Percentiles rank a stretch among this genome's conserved stretches.
Conservation (phyloP, 805 yeast species). For the Candida odintsovae region DNA sequence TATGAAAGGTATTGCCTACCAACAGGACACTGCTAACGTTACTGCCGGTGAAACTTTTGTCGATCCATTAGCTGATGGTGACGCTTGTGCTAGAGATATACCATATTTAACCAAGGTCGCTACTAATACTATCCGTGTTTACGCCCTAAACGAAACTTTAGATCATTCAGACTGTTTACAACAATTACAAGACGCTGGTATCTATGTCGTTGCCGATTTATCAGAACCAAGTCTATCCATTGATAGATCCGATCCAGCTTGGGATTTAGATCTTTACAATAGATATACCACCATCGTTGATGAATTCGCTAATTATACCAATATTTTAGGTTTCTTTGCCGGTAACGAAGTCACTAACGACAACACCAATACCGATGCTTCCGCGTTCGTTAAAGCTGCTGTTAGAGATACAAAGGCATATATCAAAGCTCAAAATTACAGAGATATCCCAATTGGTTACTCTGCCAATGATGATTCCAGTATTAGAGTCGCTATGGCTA, state of each 20-base stretch:
- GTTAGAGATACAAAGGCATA: constrained; percentile 70
- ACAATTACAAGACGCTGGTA: constrained; percentile 64
- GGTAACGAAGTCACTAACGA: constrained; percentile 82
- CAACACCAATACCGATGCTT: constrained; percentile 60
- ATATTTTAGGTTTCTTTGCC: constrained; percentile 76
- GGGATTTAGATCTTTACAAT: constrained; percentile 56
- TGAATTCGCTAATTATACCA: constrained; percentile 60
- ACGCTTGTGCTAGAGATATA: constrained; percentile 63
- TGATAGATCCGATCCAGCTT: constrained; percentile 54
- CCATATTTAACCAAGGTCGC: constrained; percentile 57
- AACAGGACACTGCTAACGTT: constrained; percentile 53
- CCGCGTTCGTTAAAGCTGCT: constrained; percentile 81
- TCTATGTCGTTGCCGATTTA: constrained; percentile 75
- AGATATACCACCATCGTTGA: constrained; percentile 72
- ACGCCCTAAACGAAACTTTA: constrained; percentile 57
- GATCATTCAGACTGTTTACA: constrained; percentile 70
- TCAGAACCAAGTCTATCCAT: constrained; percentile 62
- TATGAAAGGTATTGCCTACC: constrained; percentile 77
- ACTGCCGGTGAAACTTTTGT: constrained; percentile 41
- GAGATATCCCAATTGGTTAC: constrained; percentile 75
- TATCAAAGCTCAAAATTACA: constrained; percentile 54
- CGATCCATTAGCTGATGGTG: constrained; percentile 66
- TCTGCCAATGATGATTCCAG: constrained; percentile 71
- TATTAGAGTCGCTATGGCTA: constrained; percentile 64
- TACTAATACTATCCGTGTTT: constrained; percentile 72